Base-by-base conservation (phyloP, 1,139 yeast genomes). In the Blastobotrys elegans region DNA sequence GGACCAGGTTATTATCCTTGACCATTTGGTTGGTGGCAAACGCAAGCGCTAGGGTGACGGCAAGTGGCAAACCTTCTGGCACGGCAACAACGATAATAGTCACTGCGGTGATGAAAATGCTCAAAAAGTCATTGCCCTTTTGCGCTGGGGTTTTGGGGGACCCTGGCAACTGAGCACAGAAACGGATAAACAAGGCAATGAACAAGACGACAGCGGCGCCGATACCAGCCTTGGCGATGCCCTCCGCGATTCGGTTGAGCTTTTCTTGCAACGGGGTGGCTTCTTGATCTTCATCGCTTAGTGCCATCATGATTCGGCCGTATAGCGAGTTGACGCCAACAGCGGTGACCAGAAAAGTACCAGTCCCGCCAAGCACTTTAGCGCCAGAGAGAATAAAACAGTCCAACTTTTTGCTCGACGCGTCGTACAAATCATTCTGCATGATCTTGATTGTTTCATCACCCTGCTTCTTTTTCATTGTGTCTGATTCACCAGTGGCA, bases 11-110 rank as follows among this genome's bases (percentile, higher is more conserved):
- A 59, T 95, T 95, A 65, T 92, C 96, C 65, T 86, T 87, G 22
- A 96, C 90, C 98, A 92, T 92, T 68, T 97, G 78, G 10, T 96
- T 90, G 2, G 98, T 92, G 2, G 98, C 98, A 72, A 92, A 92
- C 0, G 98, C 98, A 58, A 92, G 74, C 0, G 98, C 96, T 45
- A 92, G 74, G 0, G 98, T 92, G 21, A 92, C 98, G 0, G 98
- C 98, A 49, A 92, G 73, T 0, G 98, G 98, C 52, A 92, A 76
- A 49, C 98, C 98, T 70, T 94, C 99, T 2, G 99, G 99, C 16
- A 92, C 96, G 0, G 98, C 99, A 46, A 92, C 98, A 17, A 92
- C 98, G 36, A 92, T 81, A 58, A 92, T 79, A 0, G 98, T 89
- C 52, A 92, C 84, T 1, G 97, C 84, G 31, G 95, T 87, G 60